phyloP scores from a whole-genome alignment of 371 early-diverging fungal genomes.

The Mortierella sp. region DNA sequence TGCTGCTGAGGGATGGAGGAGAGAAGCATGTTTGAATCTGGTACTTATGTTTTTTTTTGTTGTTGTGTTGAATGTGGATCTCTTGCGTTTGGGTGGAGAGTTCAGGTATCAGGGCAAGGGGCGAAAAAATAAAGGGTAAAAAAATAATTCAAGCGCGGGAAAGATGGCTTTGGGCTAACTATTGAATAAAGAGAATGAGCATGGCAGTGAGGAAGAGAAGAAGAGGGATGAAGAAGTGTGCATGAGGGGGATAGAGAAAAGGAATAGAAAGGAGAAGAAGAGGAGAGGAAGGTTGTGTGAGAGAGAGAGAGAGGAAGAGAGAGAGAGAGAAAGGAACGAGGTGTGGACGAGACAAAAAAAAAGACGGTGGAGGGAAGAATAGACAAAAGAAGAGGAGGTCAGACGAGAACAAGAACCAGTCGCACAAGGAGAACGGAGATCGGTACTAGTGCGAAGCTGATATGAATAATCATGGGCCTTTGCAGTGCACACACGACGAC shows the following conservation, averaged over 20 bases:
- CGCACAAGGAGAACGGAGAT: background rate
- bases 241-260: background rate
- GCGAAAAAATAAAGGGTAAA: background rate
- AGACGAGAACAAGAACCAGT: background rate
- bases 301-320: background rate
- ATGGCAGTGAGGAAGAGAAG: background rate
- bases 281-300: background rate
- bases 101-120: constrained; percentile 1
- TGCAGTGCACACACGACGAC: background rate
- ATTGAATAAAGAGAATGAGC: background rate
- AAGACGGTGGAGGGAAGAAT: background rate
- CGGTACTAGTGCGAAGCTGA: background rate
- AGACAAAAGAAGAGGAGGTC: background rate
- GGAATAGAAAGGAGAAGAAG: background rate
- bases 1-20: constrained; percentile 51
- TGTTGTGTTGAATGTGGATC: constrained; percentile 19
- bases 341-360: constrained; percentile 6
- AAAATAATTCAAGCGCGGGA: background rate
- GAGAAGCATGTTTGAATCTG: constrained; percentile 37
- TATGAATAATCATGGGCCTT: background rate
- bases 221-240: background rate
- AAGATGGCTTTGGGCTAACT: background rate
- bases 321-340: background rate
- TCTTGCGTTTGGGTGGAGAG: background rate
- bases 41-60: background rate